Conservation (phyloP, 352 stramenopile genomes). For the Globisporangium cylindrosporum region DNA sequence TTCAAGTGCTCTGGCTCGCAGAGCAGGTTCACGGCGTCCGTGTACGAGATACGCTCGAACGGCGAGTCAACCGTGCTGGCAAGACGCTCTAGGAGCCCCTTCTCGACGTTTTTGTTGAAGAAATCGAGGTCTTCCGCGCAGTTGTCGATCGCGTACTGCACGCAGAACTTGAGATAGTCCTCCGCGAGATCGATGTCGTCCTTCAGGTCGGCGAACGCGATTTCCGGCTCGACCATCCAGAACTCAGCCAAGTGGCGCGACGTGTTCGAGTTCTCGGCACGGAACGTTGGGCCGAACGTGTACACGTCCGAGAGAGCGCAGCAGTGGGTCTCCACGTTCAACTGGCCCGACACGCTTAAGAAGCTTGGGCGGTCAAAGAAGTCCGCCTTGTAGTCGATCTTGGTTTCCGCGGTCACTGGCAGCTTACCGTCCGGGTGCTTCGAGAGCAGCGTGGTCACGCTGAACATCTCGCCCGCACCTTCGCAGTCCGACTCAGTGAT, state of each 20-base stretch:
- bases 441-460: conserved; percentile 90
- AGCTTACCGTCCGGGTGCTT: conserved; percentile 75
- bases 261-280: conserved; percentile 99
- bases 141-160: conserved; percentile 91
- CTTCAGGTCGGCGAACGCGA: conserved; percentile 86
- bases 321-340: conserved; percentile 95
- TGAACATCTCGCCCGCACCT: conserved; percentile 97
- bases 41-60: conserved; percentile 91
- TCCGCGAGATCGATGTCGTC: conserved; percentile 95
- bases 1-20: conserved; percentile 78
- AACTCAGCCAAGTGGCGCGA: conserved; percentile 97
- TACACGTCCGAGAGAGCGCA: conserved; percentile 91
- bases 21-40: conserved; percentile 93
- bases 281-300: conserved; percentile 99
- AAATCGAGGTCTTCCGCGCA: conserved; percentile 93
- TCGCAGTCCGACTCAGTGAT: conserved; percentile 98
- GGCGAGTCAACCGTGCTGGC: conserved; percentile 40
- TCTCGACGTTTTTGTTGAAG: conserved; percentile 93
- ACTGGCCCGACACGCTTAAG: conserved; percentile 96
- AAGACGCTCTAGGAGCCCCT: conserved; percentile 78
- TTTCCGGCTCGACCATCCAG: conserved; percentile 98
- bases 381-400: conserved; percentile 90
- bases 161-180: conserved; percentile 95
- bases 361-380: conserved; percentile 88
- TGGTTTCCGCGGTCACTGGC: conserved; percentile 44